A percentile compares a stretch with the other conserved stretches of the same genome.
Conservation (phyloP, 345 rosid genomes). For the Syzygium aromaticum region DNA sequence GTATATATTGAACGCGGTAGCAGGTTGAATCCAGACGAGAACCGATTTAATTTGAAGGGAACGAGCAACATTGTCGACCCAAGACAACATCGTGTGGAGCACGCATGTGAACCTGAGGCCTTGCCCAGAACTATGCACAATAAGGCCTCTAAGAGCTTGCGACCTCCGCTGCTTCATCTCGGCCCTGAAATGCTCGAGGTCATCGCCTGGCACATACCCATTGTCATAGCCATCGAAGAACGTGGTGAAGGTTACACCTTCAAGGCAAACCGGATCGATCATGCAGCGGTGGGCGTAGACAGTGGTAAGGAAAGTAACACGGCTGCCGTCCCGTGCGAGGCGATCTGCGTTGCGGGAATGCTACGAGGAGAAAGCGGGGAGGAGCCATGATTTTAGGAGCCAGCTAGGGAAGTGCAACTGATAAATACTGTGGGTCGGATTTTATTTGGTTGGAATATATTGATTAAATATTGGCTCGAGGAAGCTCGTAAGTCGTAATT, state of each 20-base stretch:
- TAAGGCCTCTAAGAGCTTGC: conserved; percentile 7
- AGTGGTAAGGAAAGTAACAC: conserved; percentile 34
- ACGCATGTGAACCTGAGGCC: not conserved
- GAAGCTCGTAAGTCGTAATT: not conserved
- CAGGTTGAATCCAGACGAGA: conserved; percentile 58
- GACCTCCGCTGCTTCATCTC: conserved; percentile 2
- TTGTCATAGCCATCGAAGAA: conserved; percentile 57
- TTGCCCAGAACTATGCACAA: not conserved
- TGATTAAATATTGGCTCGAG: not conserved
- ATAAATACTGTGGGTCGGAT: too few relatives aligned
- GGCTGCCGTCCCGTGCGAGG: conserved; percentile 26
- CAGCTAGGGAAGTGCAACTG: not conserved
- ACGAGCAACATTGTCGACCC: conserved; percentile 48
- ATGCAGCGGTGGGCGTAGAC: conserved; percentile 31
- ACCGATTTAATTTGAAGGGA: conserved; percentile 19
- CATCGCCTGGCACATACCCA: conserved; percentile 19
- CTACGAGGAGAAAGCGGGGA: conserved; percentile 27
- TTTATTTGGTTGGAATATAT: too few relatives aligned
- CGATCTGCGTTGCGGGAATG: conserved; percentile 49
- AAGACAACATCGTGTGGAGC: conserved; percentile 12
- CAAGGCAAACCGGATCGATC: conserved; percentile 7
- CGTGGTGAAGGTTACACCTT: conserved; percentile 24
- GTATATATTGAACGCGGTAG: conserved; percentile 46
- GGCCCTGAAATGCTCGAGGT: not conserved
- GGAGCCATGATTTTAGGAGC: not conserved